These are phyloP conservation scores for Fusarium dimerum DNA, from an alignment of 2,329 filamentous ascomycete genomes.

Conservation along the genomic window DNA sequence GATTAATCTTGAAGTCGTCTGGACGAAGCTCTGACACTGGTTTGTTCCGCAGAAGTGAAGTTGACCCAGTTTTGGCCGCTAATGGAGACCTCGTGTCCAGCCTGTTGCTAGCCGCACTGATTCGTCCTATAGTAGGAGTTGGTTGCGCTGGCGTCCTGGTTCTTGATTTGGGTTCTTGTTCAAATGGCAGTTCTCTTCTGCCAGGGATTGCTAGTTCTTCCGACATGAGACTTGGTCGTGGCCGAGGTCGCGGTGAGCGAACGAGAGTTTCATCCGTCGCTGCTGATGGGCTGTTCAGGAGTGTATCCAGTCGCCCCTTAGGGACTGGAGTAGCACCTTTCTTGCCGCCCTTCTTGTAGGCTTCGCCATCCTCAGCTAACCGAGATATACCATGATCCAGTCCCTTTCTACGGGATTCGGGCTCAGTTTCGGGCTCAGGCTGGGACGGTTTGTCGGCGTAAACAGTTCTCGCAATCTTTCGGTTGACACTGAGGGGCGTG, in stretches of 20 bases:
- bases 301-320: slow-evolving; percentile 34
- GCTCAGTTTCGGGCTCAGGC: neutral
- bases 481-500: slow-evolving; percentile 40
- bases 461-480: slow-evolving; percentile 23
- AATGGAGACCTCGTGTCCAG: slow-evolving; percentile 14
- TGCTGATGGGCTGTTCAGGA: slow-evolving; percentile 35
- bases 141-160: slow-evolving; percentile 15
- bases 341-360: slow-evolving; percentile 23
- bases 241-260: slow-evolving; percentile 25
- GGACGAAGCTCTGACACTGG: slow-evolving; percentile 59
- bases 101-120: slow-evolving; percentile 6
- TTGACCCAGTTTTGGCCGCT: slow-evolving; percentile 24
- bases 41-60: slow-evolving; percentile 54
- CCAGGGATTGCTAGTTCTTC: slow-evolving; percentile 37
- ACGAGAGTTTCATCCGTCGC: slow-evolving; percentile 26
- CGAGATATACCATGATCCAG: slow-evolving; percentile 41
- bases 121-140: slow-evolving; percentile 5
- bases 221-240: slow-evolving; percentile 11
- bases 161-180: slow-evolving; percentile 13
- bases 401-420: slow-evolving; percentile 21
- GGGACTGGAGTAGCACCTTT: slow-evolving; percentile 7
- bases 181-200: slow-evolving; percentile 45
- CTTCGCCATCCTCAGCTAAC: slow-evolving; percentile 52
- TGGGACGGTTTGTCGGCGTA: slow-evolving; percentile 19
- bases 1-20: slow-evolving; percentile 82